Conservation (phyloP, 306 rosid genomes). For the Citrullus colocynthis region DNA sequence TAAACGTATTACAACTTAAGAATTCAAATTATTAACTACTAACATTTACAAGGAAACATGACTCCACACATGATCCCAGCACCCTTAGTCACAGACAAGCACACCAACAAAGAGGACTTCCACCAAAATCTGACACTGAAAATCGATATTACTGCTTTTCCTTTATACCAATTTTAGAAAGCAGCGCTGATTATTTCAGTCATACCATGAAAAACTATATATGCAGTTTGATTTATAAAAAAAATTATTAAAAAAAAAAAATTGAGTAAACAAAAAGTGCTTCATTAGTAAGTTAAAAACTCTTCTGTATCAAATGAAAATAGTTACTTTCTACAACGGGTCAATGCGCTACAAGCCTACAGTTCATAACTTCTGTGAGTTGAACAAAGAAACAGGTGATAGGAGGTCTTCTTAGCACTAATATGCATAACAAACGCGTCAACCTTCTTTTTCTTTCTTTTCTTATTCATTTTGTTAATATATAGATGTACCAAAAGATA, state of each 20-base stretch:
- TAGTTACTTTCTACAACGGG: neutral
- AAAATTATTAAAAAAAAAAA: neutral
- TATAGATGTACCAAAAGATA: neutral
- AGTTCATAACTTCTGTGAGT: neutral
- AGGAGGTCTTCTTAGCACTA: neutral
- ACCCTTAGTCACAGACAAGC: neutral
- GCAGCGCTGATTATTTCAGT: neutral
- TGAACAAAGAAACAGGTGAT: neutral
- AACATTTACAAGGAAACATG: neutral
- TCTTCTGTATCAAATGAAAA: neutral
- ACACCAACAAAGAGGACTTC: neutral
- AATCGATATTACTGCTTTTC: neutral
- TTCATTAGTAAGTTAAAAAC: neutral
- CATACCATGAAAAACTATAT: neutral
- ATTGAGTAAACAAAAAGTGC: neutral
- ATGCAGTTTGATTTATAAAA: neutral
- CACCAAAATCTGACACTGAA: neutral
- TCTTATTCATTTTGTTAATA: neutral
- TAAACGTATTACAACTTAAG: neutral
- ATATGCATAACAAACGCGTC: neutral
- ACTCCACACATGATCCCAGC: neutral
- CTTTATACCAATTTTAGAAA: neutral
- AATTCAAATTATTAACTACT: neutral
- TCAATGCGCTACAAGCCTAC: neutral
- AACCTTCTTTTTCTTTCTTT: neutral